Base-by-base conservation (phyloP, 2,329 filamentous ascomycete genomes). In the Fusarium foetens region DNA sequence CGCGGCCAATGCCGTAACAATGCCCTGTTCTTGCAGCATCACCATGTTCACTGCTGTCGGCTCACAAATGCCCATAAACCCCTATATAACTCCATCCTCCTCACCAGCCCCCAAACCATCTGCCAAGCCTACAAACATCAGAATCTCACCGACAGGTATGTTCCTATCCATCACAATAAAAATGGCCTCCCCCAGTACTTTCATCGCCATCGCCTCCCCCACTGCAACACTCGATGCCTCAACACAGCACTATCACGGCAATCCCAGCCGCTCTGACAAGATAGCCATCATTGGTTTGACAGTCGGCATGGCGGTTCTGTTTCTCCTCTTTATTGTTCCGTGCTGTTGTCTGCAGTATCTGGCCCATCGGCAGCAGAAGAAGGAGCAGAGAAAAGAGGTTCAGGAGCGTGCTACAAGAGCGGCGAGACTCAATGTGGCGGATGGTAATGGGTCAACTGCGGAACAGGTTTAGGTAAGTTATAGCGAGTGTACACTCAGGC, bases 241-340 rank as follows among this genome's bases (percentile, higher is more conserved):
- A 4, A 21, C 49, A 12, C 33, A 39, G 33, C 49, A 39, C 49
- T 6, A 27, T 21, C 33, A 38, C 13, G 13, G 33, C 23, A 53
- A 39, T 2, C 49, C 49, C 33, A 39, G 1, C 25, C 33, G 21
- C 35, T 48, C 42, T 14, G 60, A 61, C 38, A 54, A 31, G n/a
- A 17, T 31, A n/a, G 55, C 10, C n/a, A 59, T 41, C 5, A 53
- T 63, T 11, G 42, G 59, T 29, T 16, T 75, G 6, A 46, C 46
- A 10, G 10, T 71, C 9, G 38, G 49, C 0, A 12, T 74, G 17
- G 23, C 48, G 1, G 11, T 38, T 4, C 14, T 72, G 0, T 63
- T 74, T 39, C 10, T 55, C 4, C 13, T 74, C 3, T 52, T 75
- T 25, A 23, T 74, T 14, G 10, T 67, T 14, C 73, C 73, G 11